phyloP scores from a whole-genome alignment of 805 yeast species.

The Pichia nanzhaoensis region DNA sequence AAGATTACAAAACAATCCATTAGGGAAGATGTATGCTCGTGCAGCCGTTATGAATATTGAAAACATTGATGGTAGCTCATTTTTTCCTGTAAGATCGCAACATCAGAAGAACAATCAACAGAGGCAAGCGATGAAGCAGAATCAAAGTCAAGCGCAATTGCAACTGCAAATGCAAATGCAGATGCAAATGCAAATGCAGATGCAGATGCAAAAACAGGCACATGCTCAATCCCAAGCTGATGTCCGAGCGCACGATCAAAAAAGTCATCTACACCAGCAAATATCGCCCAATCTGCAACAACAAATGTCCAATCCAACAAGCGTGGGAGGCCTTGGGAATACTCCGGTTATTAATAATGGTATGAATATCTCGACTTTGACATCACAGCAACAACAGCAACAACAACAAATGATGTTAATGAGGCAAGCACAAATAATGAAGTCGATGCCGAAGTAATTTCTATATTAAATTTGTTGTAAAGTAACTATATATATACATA shows the following conservation, averaged over 20 bases:
- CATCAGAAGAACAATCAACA: constrained; percentile 25
- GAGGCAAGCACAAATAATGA: background rate
- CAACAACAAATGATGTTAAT: constrained; percentile 3
- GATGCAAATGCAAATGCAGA: constrained; percentile 1
- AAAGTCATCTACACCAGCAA: background rate
- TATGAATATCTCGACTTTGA: constrained; percentile 1
- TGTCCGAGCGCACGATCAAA: constrained; percentile 6
- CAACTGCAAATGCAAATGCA: constrained; percentile 10
- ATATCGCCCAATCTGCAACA: background rate
- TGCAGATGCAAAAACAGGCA: constrained; percentile 1
- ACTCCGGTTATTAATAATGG: background rate
- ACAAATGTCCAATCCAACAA: background rate
- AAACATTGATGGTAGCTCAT: constrained; percentile 53
- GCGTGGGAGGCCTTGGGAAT: constrained; percentile 4
- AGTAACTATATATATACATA: constrained; percentile 2
- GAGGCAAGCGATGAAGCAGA: constrained; percentile 7
- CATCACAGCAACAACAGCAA: constrained; percentile 7
- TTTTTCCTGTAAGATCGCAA: constrained; percentile 47
- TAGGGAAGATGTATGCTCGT: constrained; percentile 76
- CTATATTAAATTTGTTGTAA: background rate
- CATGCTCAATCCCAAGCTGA: constrained; percentile 1
- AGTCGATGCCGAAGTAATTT: constrained; percentile 1
- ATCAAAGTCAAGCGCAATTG: constrained; percentile 12
- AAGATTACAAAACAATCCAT: constrained; percentile 48
- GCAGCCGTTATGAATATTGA: constrained; percentile 71